phyloP scores from a whole-genome alignment of 1,284 basidiomycete genomes.

The Trichosporon sp. region DNA sequence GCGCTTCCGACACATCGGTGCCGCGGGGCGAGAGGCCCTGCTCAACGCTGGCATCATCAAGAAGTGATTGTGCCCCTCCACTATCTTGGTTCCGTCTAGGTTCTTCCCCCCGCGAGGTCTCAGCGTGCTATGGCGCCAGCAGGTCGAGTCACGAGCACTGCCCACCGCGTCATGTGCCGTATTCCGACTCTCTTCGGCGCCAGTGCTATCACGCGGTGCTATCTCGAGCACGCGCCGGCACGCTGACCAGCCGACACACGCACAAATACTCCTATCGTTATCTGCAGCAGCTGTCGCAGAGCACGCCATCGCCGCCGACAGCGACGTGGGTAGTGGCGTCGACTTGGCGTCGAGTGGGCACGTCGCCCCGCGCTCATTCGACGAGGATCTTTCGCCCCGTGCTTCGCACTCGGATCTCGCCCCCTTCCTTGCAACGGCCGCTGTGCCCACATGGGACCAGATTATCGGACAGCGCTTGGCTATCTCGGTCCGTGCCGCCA shows the following conservation, averaged over 20 bases:
- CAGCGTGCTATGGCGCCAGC: background rate
- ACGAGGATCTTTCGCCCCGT: background rate
- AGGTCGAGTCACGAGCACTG: background rate
- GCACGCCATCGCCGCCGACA: background rate
- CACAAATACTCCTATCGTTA: background rate
- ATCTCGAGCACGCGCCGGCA: background rate
- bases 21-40: conserved; percentile 77
- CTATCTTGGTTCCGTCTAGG: background rate
- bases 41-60: conserved; percentile 50
- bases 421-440: background rate
- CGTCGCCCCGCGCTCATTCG: background rate
- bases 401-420: background rate
- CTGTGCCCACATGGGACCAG: no score
- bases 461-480: no score
- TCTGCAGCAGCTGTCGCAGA: background rate
- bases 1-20: conserved; percentile 88
- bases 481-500: no score
- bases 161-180: background rate
- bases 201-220: background rate
- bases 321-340: background rate
- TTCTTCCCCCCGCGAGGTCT: no score
- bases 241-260: no score
- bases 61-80: background rate
- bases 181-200: background rate
- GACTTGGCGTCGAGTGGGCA: background rate